These are phyloP conservation scores for Camelina laxa DNA, from an alignment of 345 rosid genomes.

Conservation along the genomic window DNA sequence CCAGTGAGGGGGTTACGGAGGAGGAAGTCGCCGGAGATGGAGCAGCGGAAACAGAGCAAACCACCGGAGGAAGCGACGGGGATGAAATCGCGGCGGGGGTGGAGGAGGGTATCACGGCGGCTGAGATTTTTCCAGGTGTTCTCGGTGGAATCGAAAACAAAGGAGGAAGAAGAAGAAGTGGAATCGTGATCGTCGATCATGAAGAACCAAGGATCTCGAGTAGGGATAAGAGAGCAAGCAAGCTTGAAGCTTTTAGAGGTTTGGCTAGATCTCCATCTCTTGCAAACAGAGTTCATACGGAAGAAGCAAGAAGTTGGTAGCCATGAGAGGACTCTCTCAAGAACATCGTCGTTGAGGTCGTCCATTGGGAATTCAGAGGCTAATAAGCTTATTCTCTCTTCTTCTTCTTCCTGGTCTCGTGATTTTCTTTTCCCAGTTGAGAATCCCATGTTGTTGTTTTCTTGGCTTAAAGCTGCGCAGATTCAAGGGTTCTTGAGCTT, in stretches of 20 bases:
- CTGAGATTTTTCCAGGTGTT: slow-evolving; percentile 67
- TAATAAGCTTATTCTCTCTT: background rate
- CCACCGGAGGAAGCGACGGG: slow-evolving; percentile 88
- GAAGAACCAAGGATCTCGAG: slow-evolving; percentile 87
- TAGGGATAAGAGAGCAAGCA: slow-evolving; percentile 72
- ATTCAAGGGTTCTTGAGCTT: slow-evolving; percentile 2
- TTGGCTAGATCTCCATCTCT: slow-evolving; percentile 77
- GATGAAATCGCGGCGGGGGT: slow-evolving; percentile 47
- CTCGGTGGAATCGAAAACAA: slow-evolving; percentile 70
- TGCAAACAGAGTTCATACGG: slow-evolving; percentile 76
- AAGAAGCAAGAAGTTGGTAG: slow-evolving; percentile 74
- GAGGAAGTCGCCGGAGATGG: slow-evolving; percentile 51
- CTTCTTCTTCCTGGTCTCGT: slow-evolving; percentile 33
- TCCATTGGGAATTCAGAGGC: slow-evolving; percentile 55
- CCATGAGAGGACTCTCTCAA: slow-evolving; percentile 86
- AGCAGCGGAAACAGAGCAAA: slow-evolving; percentile 66
- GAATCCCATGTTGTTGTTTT: slow-evolving; percentile 35
- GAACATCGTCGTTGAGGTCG: slow-evolving; percentile 75
- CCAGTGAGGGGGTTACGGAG: slow-evolving; percentile 75
- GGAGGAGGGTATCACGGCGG: slow-evolving; percentile 26
- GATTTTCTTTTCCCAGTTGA: slow-evolving; percentile 63
- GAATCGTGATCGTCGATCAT: slow-evolving; percentile 54
- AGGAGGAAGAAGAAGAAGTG: slow-evolving; percentile 49
- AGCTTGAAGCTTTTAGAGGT: slow-evolving; percentile 72
- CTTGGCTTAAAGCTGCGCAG: slow-evolving; percentile 2